Conservation (phyloP, 768 basidiomycete genomes). For the Amanita phalloides region DNA sequence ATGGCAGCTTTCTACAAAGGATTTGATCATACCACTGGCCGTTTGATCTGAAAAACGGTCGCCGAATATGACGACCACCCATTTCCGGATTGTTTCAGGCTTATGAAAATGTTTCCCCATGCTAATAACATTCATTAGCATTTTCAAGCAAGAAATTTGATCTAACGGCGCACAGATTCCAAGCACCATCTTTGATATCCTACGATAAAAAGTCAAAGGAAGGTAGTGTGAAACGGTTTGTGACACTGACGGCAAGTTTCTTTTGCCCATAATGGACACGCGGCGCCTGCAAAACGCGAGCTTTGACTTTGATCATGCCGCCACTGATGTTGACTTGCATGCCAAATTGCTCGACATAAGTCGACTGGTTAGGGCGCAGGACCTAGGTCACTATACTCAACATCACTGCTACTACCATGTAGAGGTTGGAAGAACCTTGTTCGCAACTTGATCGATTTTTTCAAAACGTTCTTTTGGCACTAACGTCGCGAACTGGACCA, state of each 20-base stretch:
- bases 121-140: constrained; percentile 22
- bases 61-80: constrained; percentile 61
- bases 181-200: constrained; percentile 53
- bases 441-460: constrained; percentile 44
- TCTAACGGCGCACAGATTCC: constrained; percentile 56
- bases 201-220: constrained; percentile 15
- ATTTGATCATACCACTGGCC: constrained; percentile 39
- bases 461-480: constrained; percentile 44
- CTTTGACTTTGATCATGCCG: constrained; percentile 40
- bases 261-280: constrained; percentile 51
- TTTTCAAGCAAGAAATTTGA: not conserved
- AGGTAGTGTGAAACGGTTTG: not conserved
- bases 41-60: constrained; percentile 35
- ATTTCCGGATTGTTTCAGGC: constrained; percentile 40
- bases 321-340: constrained; percentile 39
- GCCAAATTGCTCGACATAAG: constrained; percentile 63
- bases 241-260: constrained; percentile 12
- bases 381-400: constrained; percentile 20
- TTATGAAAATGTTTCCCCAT: constrained; percentile 56
- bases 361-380: constrained; percentile 55
- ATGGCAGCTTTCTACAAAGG: constrained; percentile 33
- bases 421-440: constrained; percentile 20
- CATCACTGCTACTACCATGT: not conserved
- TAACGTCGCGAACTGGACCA: constrained; percentile 60
- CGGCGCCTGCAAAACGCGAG: constrained; percentile 50